Evolutionary conservation across 2,329 filamentous ascomycete species (phyloP), one percentile per base, ranked within the genome.

Genomic region (Pseudocercospora vitis): DNA sequence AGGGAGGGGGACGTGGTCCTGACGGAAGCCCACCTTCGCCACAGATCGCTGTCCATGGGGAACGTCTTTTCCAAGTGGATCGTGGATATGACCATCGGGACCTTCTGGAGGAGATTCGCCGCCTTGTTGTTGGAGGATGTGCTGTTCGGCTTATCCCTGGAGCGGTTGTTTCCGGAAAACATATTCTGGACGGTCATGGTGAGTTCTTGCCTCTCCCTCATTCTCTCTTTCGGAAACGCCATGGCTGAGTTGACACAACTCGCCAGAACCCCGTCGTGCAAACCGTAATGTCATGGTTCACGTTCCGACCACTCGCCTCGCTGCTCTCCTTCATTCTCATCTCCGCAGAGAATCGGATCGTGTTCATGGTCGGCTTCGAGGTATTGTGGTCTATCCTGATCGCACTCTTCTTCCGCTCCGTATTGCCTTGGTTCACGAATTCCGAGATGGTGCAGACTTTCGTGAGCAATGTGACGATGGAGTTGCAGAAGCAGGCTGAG

Each of bases 11-110:
- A 51, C 23, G 52, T 54, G 48, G 58, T 62, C 33, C 11, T 29
- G 26, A 58, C 56, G 2, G 52, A 60, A 48, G 60, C 57, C 18
- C 58, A 58, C 44, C 48, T 60, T 14, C 50, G 42, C 33, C 56
- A 51, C 0, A 39, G 53, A 7, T 53, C 58, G 3, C 33, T 62
- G 9, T 56, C 44, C 9, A 57, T 55, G 55, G 35, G 37, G 31
- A 62, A 62, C 23, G 58, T 55, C n/a, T 33, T 51, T 4, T 16
- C 57, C 3, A 59, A 62, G 31, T 60, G 58, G 55, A 18, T 56
- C 3, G 26, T 60, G n/a, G 31, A 54, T 18, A 44, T 52, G 21
- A 50, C 48, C 2, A 4, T 62, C 2, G 56, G 42, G 14, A 12
- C 26, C 3, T 16, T 59, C 6, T 40, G 8, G 44, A 7, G 31